Conservation (phyloP, 768 basidiomycete genomes). For the Suillus brevipes region DNA sequence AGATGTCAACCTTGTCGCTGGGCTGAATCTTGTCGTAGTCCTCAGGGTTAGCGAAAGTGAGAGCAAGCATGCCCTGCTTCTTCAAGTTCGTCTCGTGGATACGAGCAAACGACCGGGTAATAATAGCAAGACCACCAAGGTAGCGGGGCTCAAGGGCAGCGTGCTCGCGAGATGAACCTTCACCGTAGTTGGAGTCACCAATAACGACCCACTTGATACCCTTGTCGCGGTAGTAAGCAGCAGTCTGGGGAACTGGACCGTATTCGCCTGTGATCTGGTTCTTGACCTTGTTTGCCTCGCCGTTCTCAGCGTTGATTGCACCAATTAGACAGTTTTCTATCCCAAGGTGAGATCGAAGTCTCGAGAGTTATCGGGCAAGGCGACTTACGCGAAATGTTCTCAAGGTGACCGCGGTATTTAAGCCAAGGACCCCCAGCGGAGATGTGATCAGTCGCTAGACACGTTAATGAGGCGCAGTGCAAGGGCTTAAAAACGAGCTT, state of each 20-base stretch:
- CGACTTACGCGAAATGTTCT: constrained; percentile 90
- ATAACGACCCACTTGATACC: constrained; percentile 97
- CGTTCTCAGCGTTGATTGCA: constrained; percentile 94
- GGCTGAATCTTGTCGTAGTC: too few species aligned
- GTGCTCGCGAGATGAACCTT: constrained; percentile 97
- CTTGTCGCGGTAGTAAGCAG: constrained; percentile 82
- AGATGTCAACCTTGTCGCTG: constrained; percentile 84
- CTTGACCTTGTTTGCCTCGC: constrained; percentile 94
- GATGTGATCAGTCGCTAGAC: constrained; percentile 84
- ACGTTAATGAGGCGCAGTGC: constrained; percentile 5
- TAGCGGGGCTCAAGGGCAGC: constrained; percentile 95
- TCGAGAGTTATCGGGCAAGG: not conserved
- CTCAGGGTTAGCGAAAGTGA: constrained; percentile 78
- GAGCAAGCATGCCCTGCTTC: constrained; percentile 98
- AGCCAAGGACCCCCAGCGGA: constrained; percentile 98
- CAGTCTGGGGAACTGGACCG: constrained; percentile 82
- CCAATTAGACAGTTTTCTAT: constrained; percentile 96
- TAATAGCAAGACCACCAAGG: constrained; percentile 94
- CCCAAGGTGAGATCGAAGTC: constrained; percentile 11
- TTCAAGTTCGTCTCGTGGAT: constrained; percentile 99
- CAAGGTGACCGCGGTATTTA: constrained; percentile 98
- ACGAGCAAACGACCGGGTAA: constrained; percentile 94
- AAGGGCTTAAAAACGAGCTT: not conserved
- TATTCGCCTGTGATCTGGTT: constrained; percentile 88
- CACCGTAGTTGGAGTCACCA: constrained; percentile 95